A percentile compares a stretch with the other conserved stretches of the same genome.
Evolutionary conservation across 768 basidiomycete genomes (phyloP).

Genomic region (Boletus pseudo-olivaceus): DNA sequence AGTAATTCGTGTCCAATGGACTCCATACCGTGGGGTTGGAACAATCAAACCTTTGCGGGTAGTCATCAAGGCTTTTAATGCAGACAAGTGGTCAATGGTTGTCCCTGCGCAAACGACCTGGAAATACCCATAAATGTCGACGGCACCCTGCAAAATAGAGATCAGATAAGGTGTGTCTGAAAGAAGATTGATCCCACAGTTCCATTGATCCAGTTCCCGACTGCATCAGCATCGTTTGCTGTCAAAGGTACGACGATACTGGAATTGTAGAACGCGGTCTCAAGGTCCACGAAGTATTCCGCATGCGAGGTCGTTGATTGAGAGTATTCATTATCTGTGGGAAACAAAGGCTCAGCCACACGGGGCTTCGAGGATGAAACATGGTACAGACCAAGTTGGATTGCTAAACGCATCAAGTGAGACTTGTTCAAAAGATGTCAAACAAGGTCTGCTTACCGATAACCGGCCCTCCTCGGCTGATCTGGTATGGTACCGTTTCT

Average conservation of each 20-base stretch:
- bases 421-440: background rate
- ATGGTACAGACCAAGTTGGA: slow-evolving; percentile 48
- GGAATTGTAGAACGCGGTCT: slow-evolving; percentile 50
- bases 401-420: slow-evolving; percentile 33
- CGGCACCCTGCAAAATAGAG: slow-evolving; percentile 49
- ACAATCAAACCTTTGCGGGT: slow-evolving; percentile 80
- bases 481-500: slow-evolving; percentile 60
- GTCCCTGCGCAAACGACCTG: background rate
- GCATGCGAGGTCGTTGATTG: slow-evolving; percentile 43
- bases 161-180: slow-evolving; percentile 1
- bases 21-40: slow-evolving; percentile 67
- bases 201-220: slow-evolving; percentile 64
- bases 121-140: slow-evolving; percentile 62
- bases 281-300: slow-evolving; percentile 63
- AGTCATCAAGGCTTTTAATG: slow-evolving; percentile 52
- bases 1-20: slow-evolving; percentile 60
- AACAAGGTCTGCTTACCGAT: slow-evolving; percentile 45
- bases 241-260: slow-evolving; percentile 67
- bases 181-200: slow-evolving; percentile 40
- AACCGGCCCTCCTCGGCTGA: slow-evolving; percentile 69
- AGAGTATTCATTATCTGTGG: slow-evolving; percentile 70
- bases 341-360: background rate
- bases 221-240: slow-evolving; percentile 65
- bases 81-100: background rate
- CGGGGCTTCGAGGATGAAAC: background rate